phyloP scores from a whole-genome alignment of 1,284 basidiomycete species.

The Ustilago nuda region DNA sequence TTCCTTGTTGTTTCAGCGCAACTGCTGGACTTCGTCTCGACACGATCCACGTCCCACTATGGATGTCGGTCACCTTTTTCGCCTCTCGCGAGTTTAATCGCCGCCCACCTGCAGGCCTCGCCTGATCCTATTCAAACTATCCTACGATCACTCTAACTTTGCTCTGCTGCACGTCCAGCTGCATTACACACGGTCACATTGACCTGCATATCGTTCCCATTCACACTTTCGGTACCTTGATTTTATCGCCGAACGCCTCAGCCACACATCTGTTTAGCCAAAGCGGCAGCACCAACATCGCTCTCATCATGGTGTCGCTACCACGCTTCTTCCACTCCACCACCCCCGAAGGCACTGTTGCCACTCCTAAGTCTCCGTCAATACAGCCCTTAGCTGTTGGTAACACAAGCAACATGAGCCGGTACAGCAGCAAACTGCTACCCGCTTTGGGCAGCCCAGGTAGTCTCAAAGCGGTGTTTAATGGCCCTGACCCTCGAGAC shows the following conservation, averaged over 20 bases:
- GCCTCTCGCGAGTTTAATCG: constrained; percentile 31
- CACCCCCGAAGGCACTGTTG: not conserved
- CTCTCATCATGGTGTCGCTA: constrained; percentile 25
- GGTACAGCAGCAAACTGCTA: not conserved
- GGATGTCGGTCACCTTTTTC: constrained; percentile 41
- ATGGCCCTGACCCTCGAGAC: not conserved
- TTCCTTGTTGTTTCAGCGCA: constrained; percentile 14
- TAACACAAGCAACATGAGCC: constrained; percentile 7
- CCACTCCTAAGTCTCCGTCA: constrained; percentile 6
- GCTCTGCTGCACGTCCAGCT: constrained; percentile 2
- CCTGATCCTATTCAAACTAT: constrained; percentile 2
- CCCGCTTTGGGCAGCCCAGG: constrained; percentile 24
- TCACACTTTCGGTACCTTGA: not conserved
- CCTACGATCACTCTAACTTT: not conserved
- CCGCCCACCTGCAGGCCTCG: constrained; percentile 16
- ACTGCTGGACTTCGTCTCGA: constrained; percentile 9
- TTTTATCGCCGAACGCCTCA: constrained; percentile 19
- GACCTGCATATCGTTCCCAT: not conserved
- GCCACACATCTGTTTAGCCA: constrained; percentile 4
- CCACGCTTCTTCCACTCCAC: constrained; percentile 20
- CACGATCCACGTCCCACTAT: constrained; percentile 39
- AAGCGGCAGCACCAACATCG: not conserved
- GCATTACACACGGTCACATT: constrained; percentile 15
- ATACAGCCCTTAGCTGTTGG: not conserved
- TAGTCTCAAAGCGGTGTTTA: constrained; percentile 37